These are phyloP conservation scores for Ogataea allantospora DNA, from an alignment of 805 yeast species.

Conservation along the genomic window DNA sequence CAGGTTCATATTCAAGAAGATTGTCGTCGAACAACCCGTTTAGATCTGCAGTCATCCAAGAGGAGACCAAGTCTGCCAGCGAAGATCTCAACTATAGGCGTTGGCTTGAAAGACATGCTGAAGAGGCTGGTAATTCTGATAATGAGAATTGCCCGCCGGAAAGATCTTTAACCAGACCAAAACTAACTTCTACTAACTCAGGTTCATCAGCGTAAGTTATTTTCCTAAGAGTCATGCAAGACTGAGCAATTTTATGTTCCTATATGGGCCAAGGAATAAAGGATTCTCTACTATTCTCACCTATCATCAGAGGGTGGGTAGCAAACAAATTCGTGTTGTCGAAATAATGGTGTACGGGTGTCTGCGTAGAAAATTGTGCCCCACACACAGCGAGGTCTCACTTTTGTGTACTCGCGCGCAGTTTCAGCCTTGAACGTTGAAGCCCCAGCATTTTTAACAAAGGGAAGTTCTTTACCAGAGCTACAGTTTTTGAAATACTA, in stretches of 20 bases:
- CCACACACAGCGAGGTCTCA: conserved; percentile 2
- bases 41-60: conserved; percentile 44
- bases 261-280: too few species aligned
- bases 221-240: not conserved
- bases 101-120: conserved; percentile 48
- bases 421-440: conserved; percentile 2
- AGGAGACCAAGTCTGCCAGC: conserved; percentile 24
- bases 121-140: conserved; percentile 36
- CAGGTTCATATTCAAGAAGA: conserved; percentile 41
- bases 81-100: conserved; percentile 45
- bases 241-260: not conserved
- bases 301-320: too few species aligned
- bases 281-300: too few species aligned
- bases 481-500: too few species aligned
- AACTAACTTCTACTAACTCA: conserved; percentile 18
- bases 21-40: conserved; percentile 74
- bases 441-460: not conserved
- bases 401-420: conserved; percentile 2
- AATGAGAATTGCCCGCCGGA: conserved; percentile 16
- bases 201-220: conserved; percentile 26
- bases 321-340: too few species aligned
- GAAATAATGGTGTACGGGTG: conserved; percentile 6
- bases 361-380: conserved; percentile 6
- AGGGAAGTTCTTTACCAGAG: too few species aligned
- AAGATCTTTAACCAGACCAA: conserved; percentile 14